Evolutionary conservation across 306 rosid species (phyloP), one percentile per base, ranked within the genome.

Genomic region (Mimosa pudica): DNA sequence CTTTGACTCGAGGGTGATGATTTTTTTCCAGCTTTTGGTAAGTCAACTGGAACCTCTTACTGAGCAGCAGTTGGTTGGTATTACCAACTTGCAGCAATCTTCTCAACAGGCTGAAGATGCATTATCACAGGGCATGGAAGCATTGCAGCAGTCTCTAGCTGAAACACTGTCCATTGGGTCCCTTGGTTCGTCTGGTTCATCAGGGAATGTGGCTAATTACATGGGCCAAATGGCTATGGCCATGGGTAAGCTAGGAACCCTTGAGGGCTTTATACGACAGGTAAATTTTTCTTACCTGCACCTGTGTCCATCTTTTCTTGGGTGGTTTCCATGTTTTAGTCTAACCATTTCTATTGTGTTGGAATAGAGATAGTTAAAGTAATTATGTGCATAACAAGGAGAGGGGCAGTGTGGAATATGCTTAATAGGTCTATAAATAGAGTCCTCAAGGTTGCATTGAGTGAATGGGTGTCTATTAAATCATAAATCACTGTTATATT

Each of bases 161-260:
- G 97, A 93, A 84, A 92, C 95, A 36, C 80, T 93, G 77, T 87
- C 92, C 48, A 85, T 87, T 10, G 95, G 92, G 60, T 55, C 89
- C 62, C 92, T 76, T 14, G 93, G 90, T 18, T 86, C 98, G 57
- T 85, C 97, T 6, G 82, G 97, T 74, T 85, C 96, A 35, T 91
- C 94, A 6, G 97, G 94, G 49, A 87, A 91, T 68, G 97, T 90
- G 5, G 97, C 97, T 5, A 91, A 90, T 84, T 91, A 93, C 88
- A 92, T 91, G 97, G 93, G 97, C 65, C 98, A 91, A 77, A 93
- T 93, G 98, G 98, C 95, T 63, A 88, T 89, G 94, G 97, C 98
- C 54, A 91, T 91, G 93, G 97, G 94, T 42, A 93, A 93, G 80
- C 90, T 93, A 7, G 97, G 93, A 76, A 90, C 95, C 45, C 92